phyloP scores from a whole-genome alignment of 179 eudicot genomes.

The Beta lomatogona region DNA sequence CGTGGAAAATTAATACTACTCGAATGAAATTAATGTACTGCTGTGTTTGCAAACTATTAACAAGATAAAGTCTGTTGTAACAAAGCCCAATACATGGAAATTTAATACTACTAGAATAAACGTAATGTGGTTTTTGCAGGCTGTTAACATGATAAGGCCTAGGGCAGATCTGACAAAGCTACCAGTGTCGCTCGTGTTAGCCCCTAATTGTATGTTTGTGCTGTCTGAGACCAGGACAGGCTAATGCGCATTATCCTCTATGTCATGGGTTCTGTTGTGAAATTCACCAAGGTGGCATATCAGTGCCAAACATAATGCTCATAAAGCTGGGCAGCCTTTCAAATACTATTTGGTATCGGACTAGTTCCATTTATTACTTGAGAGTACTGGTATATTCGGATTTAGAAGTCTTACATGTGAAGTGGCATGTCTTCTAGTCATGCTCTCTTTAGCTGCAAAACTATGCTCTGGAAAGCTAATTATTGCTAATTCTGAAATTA shows the following conservation, averaged over 20 bases:
- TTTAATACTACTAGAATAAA: background rate
- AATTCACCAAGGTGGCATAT: conserved; percentile 54
- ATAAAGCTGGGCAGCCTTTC: conserved; percentile 45
- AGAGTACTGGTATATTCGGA: conserved; percentile 49
- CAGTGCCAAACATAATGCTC: conserved; percentile 40
- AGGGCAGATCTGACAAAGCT: conserved; percentile 43
- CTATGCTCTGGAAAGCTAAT: background rate
- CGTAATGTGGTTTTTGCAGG: too few species aligned
- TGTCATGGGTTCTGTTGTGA: conserved; percentile 62
- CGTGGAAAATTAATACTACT: background rate
- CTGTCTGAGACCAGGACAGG: conserved; percentile 61
- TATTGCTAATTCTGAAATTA: background rate
- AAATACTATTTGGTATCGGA: conserved; percentile 42
- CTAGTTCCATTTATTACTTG: conserved; percentile 50
- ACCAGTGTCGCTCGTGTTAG: conserved; percentile 41
- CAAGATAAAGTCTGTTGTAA: conserved; percentile 45
- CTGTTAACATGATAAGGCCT: too few species aligned
- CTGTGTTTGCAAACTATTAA: conserved; percentile 40
- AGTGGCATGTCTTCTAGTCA: background rate
- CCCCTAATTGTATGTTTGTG: conserved; percentile 60
- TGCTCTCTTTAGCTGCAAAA: background rate
- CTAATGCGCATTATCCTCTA: conserved; percentile 54
- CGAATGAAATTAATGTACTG: background rate
- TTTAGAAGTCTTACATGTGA: background rate
- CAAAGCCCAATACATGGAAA: too few species aligned